Percentiles rank a stretch among this genome's conserved stretches.
Evolutionary conservation across 306 rosid species (phyloP).

Genomic region (Sicyos baderoa): DNA sequence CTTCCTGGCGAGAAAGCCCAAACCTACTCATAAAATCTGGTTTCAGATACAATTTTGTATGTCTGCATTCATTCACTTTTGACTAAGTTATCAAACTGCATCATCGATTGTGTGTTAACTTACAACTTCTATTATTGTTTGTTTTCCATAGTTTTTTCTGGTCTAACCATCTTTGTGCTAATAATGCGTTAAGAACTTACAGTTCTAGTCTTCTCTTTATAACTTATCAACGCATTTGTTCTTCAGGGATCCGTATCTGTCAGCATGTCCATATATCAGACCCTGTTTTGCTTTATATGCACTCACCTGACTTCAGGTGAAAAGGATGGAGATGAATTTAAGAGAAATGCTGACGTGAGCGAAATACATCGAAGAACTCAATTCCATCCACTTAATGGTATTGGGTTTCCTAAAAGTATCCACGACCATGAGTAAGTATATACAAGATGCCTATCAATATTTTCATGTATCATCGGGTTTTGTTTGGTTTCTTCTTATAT

Average conservation of each 20-base stretch:
- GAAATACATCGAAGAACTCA: slow-evolving; percentile 71
- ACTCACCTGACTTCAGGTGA: slow-evolving; percentile 88
- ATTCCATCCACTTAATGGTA: slow-evolving; percentile 46
- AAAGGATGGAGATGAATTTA: slow-evolving; percentile 60
- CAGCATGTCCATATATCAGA: slow-evolving; percentile 89
- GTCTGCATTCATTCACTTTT: no score
- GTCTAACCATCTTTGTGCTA: background rate
- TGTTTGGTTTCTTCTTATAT: background rate
- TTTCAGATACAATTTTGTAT: background rate
- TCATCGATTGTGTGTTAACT: no score
- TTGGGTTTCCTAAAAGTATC: slow-evolving; percentile 54
- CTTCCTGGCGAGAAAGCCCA: background rate
- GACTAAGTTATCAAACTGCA: no score
- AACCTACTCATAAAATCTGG: background rate
- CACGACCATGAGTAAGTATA: slow-evolving; percentile 74
- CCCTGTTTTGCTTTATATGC: slow-evolving; percentile 81
- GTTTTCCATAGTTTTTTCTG: background rate
- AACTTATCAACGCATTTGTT: slow-evolving; percentile 16
- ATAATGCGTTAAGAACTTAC: background rate
- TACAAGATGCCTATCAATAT: slow-evolving; percentile 13
- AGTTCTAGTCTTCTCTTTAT: slow-evolving; percentile 1
- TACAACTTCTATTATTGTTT: no score
- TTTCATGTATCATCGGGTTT: background rate
- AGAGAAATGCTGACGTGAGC: slow-evolving; percentile 69
- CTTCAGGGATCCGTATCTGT: slow-evolving; percentile 83